phyloP scores from a whole-genome alignment of 1,139 yeast species.

The Waltiozyma sp. region DNA sequence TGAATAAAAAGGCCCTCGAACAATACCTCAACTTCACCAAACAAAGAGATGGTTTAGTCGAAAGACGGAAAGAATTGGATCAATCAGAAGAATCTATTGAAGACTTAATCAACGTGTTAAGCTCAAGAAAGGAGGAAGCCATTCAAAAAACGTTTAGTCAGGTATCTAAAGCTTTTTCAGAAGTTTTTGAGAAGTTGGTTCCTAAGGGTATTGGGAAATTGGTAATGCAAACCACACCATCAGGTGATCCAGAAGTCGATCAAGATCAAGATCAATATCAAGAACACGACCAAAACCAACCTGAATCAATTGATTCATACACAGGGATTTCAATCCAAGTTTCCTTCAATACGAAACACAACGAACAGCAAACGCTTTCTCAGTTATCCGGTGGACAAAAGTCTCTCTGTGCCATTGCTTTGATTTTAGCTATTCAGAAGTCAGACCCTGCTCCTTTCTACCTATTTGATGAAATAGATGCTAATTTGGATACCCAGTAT shows the following conservation, averaged over 20 bases:
- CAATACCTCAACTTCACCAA: conserved; percentile 67
- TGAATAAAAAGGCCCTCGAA: conserved; percentile 85
- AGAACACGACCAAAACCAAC: conserved; percentile 17
- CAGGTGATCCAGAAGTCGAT: conserved; percentile 8
- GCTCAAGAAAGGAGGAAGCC: conserved; percentile 74
- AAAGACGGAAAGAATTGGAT: conserved; percentile 59
- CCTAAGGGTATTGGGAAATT: conserved; percentile 76
- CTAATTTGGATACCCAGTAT: conserved; percentile 87
- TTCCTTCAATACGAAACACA: conserved; percentile 77
- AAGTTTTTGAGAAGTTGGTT: conserved; percentile 69
- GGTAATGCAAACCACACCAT: conserved; percentile 40
- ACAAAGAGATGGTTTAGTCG: conserved; percentile 56
- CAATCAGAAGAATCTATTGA: conserved; percentile 66
- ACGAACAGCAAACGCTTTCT: conserved; percentile 82
- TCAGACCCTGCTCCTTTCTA: conserved; percentile 98
- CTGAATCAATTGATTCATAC: conserved; percentile 42
- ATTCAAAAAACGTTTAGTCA: conserved; percentile 68
- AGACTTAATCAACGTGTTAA: conserved; percentile 57
- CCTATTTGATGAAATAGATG: conserved; percentile 91
- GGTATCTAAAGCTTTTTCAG: conserved; percentile 63
- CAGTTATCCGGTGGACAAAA: conserved; percentile 96
- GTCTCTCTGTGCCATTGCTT: conserved; percentile 86
- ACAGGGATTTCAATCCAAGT: conserved; percentile 81
- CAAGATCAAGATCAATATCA: conserved; percentile 18
- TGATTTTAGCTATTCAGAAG: conserved; percentile 84